A percentile compares a stretch with the other conserved stretches of the same genome.
Evolutionary conservation across 768 basidiomycete genomes (phyloP).

Genomic region (Cystofilobasidium capitatum): DNA sequence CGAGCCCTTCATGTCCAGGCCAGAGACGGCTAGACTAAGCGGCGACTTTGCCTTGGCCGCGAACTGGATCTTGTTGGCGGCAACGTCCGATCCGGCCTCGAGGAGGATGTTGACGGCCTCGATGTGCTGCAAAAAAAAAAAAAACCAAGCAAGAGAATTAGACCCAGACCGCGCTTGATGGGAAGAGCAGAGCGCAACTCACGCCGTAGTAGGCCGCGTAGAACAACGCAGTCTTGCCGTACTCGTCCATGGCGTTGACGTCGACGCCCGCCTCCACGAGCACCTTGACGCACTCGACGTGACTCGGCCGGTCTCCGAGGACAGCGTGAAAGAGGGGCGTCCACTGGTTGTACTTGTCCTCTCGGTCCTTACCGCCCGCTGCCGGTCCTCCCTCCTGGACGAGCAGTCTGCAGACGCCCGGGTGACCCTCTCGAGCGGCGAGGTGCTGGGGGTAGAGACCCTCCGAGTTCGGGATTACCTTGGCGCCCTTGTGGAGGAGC

Average conservation of each 20-base stretch:
- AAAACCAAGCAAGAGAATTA: background rate
- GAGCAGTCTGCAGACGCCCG: slow-evolving; percentile 68
- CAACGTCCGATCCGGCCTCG: slow-evolving; percentile 16
- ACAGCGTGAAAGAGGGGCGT: slow-evolving; percentile 94
- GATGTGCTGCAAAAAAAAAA: slow-evolving; percentile 12
- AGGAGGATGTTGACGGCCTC: slow-evolving; percentile 23
- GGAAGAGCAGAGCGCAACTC: background rate
- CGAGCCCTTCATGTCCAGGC: slow-evolving; percentile 5
- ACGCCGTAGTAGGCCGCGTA: slow-evolving; percentile 91
- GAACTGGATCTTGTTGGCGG: slow-evolving; percentile 21
- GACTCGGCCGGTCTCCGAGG: slow-evolving; percentile 55
- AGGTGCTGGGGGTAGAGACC: slow-evolving; percentile 97
- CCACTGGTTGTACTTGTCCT: slow-evolving; percentile 98
- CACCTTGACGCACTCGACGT: slow-evolving; percentile 59
- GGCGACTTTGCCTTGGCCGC: slow-evolving; percentile 11
- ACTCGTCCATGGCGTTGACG: slow-evolving; percentile 69
- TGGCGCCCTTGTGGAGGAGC: slow-evolving; percentile 65
- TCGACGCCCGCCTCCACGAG: slow-evolving; percentile 70
- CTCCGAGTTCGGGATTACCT: slow-evolving; percentile 73
- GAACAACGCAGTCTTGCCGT: slow-evolving; percentile 72
- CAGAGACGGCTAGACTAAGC: background rate
- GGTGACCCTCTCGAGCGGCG: slow-evolving; percentile 84
- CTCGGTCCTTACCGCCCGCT: slow-evolving; percentile 58
- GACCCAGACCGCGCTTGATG: background rate
- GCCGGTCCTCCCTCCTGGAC: slow-evolving; percentile 48